Evolutionary conservation across 176 grass and related monocot species (phyloP), one percentile per base, ranked within the genome.

Genomic region (Elaeis guineensis): DNA sequence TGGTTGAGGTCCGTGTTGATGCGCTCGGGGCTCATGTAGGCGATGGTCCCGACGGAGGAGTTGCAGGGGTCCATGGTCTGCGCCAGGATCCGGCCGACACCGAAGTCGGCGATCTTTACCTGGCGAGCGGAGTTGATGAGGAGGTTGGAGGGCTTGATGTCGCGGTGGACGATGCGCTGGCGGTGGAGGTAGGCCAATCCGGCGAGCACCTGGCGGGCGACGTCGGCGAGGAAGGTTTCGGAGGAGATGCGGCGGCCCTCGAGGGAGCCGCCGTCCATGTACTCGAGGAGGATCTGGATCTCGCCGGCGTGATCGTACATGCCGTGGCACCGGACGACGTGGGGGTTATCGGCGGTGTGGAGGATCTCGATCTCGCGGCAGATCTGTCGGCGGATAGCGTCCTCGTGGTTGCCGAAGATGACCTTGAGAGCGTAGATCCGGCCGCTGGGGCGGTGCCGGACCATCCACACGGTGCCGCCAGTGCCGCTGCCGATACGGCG

Each of bases 1-100:
- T 98, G 78, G 81, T 92, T 98, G 70, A 98, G 81, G 75, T 92
- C 87, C 4, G 93, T 98, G 78, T 98, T 92, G 79, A 98, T 98
- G 65, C 87, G 79, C 72, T 98, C 93, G 17, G 93, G 93, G 93
- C 87, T 92, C 93, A 98, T 98, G 81, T 98, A 98, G 0, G 89
- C 89, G 81, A 95, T 76, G 58, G 82, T 98, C 28, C 93, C 93
- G 7, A 98, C 93, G 20, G 93, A 76, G 62, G 93, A 98, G 76
- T 98, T 85, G 76, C 93, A 98, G 62, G 93, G 84, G 70, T 92
- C 93, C 87, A 98, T 89, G 79, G 87, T 92, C 84, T 92, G 93
- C 61, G 83, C 86, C 0, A 92, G 73, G 84, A 98, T 98, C 17
- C 93, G 87, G 0, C 87, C 88, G 1, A 98, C 93, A 5, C 93